Base-by-base conservation (phyloP, 2,329 filamentous ascomycete genomes). In the Periconia sp. region DNA sequence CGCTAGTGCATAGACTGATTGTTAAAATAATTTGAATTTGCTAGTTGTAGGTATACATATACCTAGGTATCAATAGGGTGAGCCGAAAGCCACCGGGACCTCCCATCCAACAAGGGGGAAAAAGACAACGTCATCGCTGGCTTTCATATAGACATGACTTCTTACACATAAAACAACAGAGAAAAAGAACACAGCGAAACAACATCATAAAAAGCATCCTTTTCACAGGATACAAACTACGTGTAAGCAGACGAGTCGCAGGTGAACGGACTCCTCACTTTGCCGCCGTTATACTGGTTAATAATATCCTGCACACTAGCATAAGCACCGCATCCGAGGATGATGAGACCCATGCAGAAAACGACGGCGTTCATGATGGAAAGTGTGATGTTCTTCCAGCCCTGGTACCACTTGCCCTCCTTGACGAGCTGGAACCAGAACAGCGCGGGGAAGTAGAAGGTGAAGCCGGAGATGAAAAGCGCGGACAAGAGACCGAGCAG, bases 391-490 rank as follows among this genome's bases (percentile, higher is more conserved):
- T 74, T 74, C 60, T 68, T 72, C 49, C 44, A 43, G 23, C 58
- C 62, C 11, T 57, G 53, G 45, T 71, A 65, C 75, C 77, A 80
- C 55, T 74, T 74, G 19, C 77, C 77, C 55, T 74, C 68, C 63
- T 77, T 78, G 62, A 79, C 58, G 18, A 56, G 50, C 43, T 50
- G 54, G 59, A 59, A 75, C 80, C 70, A 76, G 56, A 74, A 71
- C 18, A 73, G 54, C 1, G 55, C 72, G 0, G 72, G 72, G 61
- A 74, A 73, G 59, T 73, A 73, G 55, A 77, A 82, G 14, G 84
- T 87, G 72, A 90, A 90, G 81, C 87, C 89, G 43, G 80, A 84
- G 37, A 83, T 85, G 60, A 89, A 89, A 2, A 89, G 74, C 6
- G 85, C 64, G 2, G 70, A 73, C 50, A 90, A 83, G 40, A 91